Conservation (phyloP, 495 filamentous ascomycete species). For the Delitschia confertaspora region DNA sequence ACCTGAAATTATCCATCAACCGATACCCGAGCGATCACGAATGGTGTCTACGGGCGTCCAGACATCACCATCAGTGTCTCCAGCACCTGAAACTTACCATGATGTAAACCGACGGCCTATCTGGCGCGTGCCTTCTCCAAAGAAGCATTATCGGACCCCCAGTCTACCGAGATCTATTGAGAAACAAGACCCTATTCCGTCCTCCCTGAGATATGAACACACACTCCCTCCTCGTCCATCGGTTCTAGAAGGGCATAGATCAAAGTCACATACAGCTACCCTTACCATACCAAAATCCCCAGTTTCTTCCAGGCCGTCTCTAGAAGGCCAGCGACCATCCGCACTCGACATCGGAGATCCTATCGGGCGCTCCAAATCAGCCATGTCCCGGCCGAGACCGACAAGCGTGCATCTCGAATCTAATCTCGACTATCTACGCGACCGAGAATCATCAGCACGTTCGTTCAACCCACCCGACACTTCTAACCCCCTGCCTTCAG, state of each 20-base stretch:
- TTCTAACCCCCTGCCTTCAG: conserved; percentile 30
- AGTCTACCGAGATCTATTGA: conserved; percentile 32
- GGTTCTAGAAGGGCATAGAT: conserved; percentile 40
- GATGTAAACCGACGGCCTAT: conserved; percentile 31
- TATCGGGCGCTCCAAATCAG: conserved; percentile 53
- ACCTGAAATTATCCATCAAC: conserved; percentile 49
- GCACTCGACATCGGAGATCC: conserved; percentile 52
- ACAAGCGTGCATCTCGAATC: conserved; percentile 70
- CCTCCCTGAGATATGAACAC: conserved; percentile 35
- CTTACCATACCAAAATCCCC: conserved; percentile 44
- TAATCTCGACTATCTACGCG: conserved; percentile 66
- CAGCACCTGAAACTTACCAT: conserved; percentile 40
- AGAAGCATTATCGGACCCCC: conserved; percentile 26
- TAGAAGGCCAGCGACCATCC: conserved; percentile 63
- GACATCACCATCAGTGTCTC: conserved; percentile 67
- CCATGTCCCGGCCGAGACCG: conserved; percentile 55
- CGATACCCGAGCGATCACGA: conserved; percentile 43
- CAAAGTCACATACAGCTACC: conserved; percentile 45
- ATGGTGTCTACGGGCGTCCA: conserved; percentile 96
- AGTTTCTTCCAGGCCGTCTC: conserved; percentile 68
- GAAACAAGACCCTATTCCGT: conserved; percentile 24
- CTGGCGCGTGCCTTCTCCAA: conserved; percentile 31
- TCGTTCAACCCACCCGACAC: conserved; percentile 32
- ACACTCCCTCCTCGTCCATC: conserved; percentile 31
- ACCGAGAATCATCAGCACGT: conserved; percentile 41